Base-by-base conservation (phyloP, 352 stramenopile genomes). In the Phytophthora aleatoria region DNA sequence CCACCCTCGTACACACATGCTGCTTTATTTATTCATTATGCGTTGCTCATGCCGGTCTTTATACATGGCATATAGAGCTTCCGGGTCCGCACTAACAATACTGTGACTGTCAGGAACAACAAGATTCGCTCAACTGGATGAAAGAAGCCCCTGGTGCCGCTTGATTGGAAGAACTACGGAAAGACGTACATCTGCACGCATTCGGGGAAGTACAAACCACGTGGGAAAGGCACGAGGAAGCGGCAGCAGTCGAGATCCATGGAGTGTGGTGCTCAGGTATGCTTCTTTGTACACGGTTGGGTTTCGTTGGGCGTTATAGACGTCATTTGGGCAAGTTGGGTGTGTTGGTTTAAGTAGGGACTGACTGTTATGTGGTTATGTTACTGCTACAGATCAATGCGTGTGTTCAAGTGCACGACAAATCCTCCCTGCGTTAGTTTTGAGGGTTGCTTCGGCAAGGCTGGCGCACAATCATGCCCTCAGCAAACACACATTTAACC, bases 181-280 rank as follows among this genome's bases (percentile, higher is more conserved):
- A 48, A 48, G 16, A 30, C 41, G 4, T 48, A 30, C 41, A 13
- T 48, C 41, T 48, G 41, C 16, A 48, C 41, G 20, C 41, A 48
- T 13, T 26, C 41, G 8, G 16, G 16, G 41, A 48, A 3, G 16
- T 49, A 31, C 24, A 49, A 49, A 20, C 24, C n/a, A 11, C 43
- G 43, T n/a, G 43, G 41, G 20, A 30, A 49, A 20, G 43, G 24
- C 20, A 31, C 31, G 43, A 6, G 20, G 4, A 49, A 49, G 20
- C 24, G 43, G 1, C 43, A 31, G 11, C 43, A 45, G 39, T 45
- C 39, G 1, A 45, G 39, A 45, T 2, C n/a, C 6, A 45, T 45
- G 15, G 39, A 45, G 2, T 49, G 43, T 49, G 20, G 24, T 13
- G 24, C 43, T 30, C 43, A 49, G 43, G 43, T 49, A 49, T 16